These are phyloP conservation scores for Aspergillus hiratsukae DNA, from an alignment of 2,329 filamentous ascomycete genomes.

Conservation along the genomic window DNA sequence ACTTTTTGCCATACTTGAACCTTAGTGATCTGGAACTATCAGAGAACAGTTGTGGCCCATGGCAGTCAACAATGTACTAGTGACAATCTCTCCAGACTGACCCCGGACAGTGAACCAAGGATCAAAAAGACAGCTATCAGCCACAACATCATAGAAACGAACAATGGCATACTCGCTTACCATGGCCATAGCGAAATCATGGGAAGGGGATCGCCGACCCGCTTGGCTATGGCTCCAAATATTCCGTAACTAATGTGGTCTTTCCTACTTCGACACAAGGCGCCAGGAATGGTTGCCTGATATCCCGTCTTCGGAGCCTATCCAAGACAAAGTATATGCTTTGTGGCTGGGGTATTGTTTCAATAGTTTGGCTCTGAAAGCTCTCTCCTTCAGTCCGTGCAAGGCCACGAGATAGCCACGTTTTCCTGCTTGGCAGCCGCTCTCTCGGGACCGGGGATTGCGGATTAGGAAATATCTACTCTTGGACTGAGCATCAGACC, in stretches of 20 bases:
- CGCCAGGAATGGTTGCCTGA: too few relatives aligned
- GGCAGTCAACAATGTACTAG: too few relatives aligned
- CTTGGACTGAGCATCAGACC: neutral
- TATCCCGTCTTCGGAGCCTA: too few relatives aligned
- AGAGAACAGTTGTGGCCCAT: too few relatives aligned
- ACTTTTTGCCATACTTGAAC: too few relatives aligned
- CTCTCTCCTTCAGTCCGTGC: neutral
- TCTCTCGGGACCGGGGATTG: neutral
- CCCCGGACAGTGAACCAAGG: neutral
- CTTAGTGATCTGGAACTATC: too few relatives aligned
- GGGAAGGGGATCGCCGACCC: neutral
- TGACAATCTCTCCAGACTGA: neutral
- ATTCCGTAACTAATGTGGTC: neutral
- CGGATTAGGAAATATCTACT: neutral
- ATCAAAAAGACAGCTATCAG: neutral
- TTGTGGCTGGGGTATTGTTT: too few relatives aligned
- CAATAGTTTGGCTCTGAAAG: neutral
- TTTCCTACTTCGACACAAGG: neutral
- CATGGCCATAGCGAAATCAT: neutral
- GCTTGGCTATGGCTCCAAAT: neutral
- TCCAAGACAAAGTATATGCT: too few relatives aligned
- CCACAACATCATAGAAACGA: neutral
- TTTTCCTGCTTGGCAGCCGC: neutral
- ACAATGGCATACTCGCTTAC: neutral
- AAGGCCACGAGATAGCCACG: neutral